A percentile compares a stretch with the other conserved stretches of the same genome.
Conservation (phyloP, 2,329 filamentous ascomycete genomes). For the Aspergillus tanneri region DNA sequence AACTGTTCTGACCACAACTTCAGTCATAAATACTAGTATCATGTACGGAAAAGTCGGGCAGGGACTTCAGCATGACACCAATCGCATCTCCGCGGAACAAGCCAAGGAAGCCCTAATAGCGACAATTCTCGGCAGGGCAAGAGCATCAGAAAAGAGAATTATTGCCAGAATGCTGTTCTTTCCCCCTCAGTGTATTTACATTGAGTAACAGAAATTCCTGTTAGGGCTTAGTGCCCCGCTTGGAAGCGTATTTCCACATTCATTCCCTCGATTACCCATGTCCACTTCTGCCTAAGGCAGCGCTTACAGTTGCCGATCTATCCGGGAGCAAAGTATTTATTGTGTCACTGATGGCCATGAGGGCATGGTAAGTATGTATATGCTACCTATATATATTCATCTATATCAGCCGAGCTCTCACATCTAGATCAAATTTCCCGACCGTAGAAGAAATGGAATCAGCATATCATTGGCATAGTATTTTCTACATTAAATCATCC, state of each 20-base stretch:
- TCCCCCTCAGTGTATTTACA: conserved; percentile 35
- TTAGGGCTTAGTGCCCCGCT: conserved; percentile 26
- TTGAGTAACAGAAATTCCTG: conserved; percentile 39
- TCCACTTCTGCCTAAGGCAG: too few species aligned
- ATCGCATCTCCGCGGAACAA: background rate
- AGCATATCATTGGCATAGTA: conserved; percentile 6
- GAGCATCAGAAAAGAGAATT: too few species aligned
- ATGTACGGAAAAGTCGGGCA: too few species aligned
- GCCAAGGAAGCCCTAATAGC: background rate
- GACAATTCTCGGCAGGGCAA: background rate
- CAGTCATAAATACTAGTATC: too few species aligned
- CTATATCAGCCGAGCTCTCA: background rate
- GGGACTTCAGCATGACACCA: too few species aligned
- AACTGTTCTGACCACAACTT: background rate
- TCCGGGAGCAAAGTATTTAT: too few species aligned
- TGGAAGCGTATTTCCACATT: background rate
- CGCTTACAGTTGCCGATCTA: too few species aligned
- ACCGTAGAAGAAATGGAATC: background rate
- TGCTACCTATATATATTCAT: too few species aligned
- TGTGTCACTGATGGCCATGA: too few species aligned
- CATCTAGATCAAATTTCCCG: too few species aligned
- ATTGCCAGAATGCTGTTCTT: conserved; percentile 7
- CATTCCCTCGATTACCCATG: background rate
- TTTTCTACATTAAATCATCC: background rate
- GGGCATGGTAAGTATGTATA: too few species aligned